Conservation (phyloP, 2,329 filamentous ascomycete species). For the Fusarium nelsonii region DNA sequence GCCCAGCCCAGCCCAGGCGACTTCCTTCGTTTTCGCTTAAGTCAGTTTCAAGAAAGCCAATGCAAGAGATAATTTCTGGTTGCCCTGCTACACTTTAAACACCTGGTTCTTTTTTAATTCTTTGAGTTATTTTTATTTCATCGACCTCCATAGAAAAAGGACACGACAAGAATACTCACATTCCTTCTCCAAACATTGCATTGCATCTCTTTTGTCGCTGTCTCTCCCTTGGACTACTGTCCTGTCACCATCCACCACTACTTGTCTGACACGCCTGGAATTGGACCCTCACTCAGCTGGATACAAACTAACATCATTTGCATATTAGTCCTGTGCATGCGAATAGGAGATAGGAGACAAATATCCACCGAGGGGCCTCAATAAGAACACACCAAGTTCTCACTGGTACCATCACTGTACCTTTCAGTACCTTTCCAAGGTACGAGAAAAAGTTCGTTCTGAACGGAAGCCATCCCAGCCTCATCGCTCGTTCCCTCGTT, state of each 20-base stretch:
- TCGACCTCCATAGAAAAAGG: not conserved
- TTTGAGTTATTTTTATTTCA: constrained; percentile 3
- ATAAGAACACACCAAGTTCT: constrained; percentile 22
- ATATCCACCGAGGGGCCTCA: constrained; percentile 31
- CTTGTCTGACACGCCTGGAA: constrained; percentile 35
- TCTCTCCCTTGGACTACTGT: constrained; percentile 19
- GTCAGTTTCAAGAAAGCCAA: constrained; percentile 16
- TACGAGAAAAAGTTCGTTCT: constrained; percentile 9
- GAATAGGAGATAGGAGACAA: constrained; percentile 27
- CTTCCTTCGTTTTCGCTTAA: constrained; percentile 35
- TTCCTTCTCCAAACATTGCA: constrained; percentile 3
- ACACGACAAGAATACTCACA: constrained; percentile 8
- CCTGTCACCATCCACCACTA: constrained; percentile 22
- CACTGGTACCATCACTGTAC: constrained; percentile 11
- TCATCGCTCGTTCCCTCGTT: constrained; percentile 25
- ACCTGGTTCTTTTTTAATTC: constrained; percentile 10
- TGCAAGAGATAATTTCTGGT: constrained; percentile 31
- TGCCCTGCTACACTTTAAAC: constrained; percentile 17
- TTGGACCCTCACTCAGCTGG: constrained; percentile 30
- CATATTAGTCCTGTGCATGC: constrained; percentile 22
- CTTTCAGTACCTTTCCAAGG: not conserved
- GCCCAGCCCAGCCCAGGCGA: not conserved
- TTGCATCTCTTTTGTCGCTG: constrained; percentile 7
- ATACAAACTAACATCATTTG: constrained; percentile 30
- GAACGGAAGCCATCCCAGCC: constrained; percentile 32